A percentile compares a stretch with the other conserved stretches of the same genome.
Conservation (phyloP, 2,329 filamentous ascomycete species). For the Amauroascus verrucosus region DNA sequence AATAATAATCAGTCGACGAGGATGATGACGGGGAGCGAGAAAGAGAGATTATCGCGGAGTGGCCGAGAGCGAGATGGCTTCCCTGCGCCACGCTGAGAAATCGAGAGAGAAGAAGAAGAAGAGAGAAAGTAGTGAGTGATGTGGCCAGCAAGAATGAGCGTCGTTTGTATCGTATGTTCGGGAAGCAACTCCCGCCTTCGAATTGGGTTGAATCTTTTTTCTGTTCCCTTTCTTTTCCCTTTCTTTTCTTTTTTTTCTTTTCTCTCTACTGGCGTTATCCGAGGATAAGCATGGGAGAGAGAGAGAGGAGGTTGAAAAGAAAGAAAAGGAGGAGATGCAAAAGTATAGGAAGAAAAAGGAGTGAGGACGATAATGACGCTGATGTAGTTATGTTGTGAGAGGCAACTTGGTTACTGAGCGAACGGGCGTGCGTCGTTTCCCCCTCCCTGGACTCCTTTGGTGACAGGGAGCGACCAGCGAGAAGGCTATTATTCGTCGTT, state of each 20-base stretch:
- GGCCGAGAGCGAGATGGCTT: not conserved
- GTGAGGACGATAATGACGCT: not conserved
- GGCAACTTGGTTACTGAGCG: not conserved
- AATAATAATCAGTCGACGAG: not conserved
- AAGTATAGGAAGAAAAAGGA: too few species aligned
- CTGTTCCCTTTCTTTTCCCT: too few species aligned
- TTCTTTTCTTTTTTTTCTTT: too few species aligned
- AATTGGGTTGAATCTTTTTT: not conserved
- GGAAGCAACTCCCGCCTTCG: not conserved
- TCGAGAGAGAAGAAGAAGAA: too few species aligned
- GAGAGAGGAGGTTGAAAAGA: not conserved
- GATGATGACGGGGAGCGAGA: not conserved
- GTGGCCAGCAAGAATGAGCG: conserved; percentile 2
- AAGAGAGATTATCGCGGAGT: not conserved
- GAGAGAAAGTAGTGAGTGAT: too few species aligned
- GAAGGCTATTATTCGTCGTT: not conserved
- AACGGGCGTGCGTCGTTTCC: not conserved
- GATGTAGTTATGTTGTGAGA: not conserved
- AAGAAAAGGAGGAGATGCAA: not conserved
- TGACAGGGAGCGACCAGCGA: not conserved
- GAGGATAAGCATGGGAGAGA: not conserved
- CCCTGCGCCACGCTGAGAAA: conserved; percentile 1
- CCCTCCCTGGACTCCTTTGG: too few species aligned
- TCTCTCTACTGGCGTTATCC: too few species aligned
- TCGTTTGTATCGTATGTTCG: not conserved